These are phyloP conservation scores for Malus asiatica DNA, from an alignment of 306 rosid species.

Conservation along the genomic window DNA sequence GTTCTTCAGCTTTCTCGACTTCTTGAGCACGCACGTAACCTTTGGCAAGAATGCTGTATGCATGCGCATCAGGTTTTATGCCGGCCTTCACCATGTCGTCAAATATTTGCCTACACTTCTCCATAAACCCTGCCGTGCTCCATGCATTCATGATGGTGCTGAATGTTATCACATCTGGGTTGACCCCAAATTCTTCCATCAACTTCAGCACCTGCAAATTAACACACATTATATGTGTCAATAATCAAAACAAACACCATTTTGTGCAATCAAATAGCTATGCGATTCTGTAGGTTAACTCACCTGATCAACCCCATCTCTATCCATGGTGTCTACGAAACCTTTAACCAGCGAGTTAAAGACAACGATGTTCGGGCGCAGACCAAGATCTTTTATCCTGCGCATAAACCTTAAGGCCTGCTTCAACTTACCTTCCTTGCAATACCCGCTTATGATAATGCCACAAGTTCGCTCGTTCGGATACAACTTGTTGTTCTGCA, in stretches of 20 bases:
- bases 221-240: not conserved
- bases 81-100: slow-evolving; percentile 59
- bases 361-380: slow-evolving; percentile 43
- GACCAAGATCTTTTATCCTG: slow-evolving; percentile 50
- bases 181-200: slow-evolving; percentile 55
- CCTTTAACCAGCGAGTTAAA: slow-evolving; percentile 57
- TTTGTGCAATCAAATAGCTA: not conserved
- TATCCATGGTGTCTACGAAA: slow-evolving; percentile 57
- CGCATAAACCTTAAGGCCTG: slow-evolving; percentile 48
- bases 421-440: slow-evolving; percentile 52
- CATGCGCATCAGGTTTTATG: slow-evolving; percentile 57
- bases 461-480: slow-evolving; percentile 54
- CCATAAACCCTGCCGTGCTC: slow-evolving; percentile 72
- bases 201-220: slow-evolving; percentile 47
- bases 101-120: slow-evolving; percentile 50
- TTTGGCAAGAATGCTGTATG: slow-evolving; percentile 70
- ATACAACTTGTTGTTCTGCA: slow-evolving; percentile 43
- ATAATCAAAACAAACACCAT: not conserved
- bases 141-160: slow-evolving; percentile 74
- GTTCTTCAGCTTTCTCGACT: slow-evolving; percentile 59
- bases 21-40: slow-evolving; percentile 61
- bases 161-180: slow-evolving; percentile 61
- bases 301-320: slow-evolving; percentile 63
- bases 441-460: slow-evolving; percentile 55
- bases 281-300: not conserved